phyloP scores from a whole-genome alignment of 1,139 yeast genomes.

The Candida labiduridarum region DNA sequence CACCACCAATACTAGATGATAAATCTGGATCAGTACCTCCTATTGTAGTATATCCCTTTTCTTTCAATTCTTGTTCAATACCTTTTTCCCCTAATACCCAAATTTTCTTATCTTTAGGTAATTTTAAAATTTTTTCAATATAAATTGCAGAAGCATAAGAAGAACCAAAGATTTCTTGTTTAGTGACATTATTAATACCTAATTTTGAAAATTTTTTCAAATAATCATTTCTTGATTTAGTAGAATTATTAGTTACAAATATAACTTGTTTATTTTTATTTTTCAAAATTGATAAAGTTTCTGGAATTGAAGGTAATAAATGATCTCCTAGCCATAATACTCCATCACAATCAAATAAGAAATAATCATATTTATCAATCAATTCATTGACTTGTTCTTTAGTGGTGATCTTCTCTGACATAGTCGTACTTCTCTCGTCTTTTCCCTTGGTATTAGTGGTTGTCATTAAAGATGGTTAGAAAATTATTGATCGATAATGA shows the following conservation, averaged over 20 bases:
- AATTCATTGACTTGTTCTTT: constrained; percentile 20
- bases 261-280: constrained; percentile 58
- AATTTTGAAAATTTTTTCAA: constrained; percentile 71
- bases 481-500: no score
- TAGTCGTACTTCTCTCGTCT: constrained; percentile 5
- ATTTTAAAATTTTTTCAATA: constrained; percentile 70
- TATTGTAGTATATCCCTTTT: constrained; percentile 43
- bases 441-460: background rate
- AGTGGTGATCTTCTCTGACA: constrained; percentile 22
- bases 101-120: constrained; percentile 59
- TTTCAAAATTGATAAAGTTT: constrained; percentile 40
- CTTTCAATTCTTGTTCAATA: constrained; percentile 44
- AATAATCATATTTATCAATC: constrained; percentile 39
- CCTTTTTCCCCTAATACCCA: constrained; percentile 53
- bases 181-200: constrained; percentile 64
- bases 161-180: constrained; percentile 85
- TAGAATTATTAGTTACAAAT: constrained; percentile 94
- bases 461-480: no score
- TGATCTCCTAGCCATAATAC: constrained; percentile 54
- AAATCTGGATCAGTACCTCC: constrained; percentile 45
- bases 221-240: constrained; percentile 82
- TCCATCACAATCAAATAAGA: constrained; percentile 51
- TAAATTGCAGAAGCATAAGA: constrained; percentile 92
- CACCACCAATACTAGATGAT: constrained; percentile 26
- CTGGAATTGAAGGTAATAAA: constrained; percentile 41